These are phyloP conservation scores for Lachancea sp. DNA, from an alignment of 805 yeast genomes.

Conservation along the genomic window DNA sequence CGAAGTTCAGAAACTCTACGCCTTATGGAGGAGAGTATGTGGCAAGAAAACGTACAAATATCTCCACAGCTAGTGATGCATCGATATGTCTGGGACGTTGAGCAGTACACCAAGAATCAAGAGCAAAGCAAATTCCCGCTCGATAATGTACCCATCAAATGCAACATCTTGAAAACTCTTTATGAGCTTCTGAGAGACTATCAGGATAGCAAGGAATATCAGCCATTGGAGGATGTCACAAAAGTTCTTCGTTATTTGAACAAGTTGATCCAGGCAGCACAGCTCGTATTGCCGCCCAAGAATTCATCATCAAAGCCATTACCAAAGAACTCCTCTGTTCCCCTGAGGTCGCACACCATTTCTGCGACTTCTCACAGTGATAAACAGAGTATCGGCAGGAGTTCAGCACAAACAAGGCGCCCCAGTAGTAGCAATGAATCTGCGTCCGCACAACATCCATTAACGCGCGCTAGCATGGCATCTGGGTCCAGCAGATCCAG, in stretches of 20 bases:
- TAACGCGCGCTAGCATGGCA: too few species aligned
- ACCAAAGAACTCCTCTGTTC: neutral
- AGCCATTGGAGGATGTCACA: conserved; percentile 6
- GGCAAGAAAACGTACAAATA: conserved; percentile 11
- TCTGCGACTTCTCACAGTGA: neutral
- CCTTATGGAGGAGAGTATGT: conserved; percentile 13
- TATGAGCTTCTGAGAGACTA: conserved; percentile 11
- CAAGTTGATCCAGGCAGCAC: conserved; percentile 11
- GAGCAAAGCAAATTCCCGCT: conserved; percentile 13
- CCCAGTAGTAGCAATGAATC: too few species aligned
- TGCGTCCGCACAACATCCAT: too few species aligned
- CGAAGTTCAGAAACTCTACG: conserved; percentile 12
- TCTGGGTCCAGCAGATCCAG: conserved; percentile 5
- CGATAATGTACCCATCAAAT: conserved; percentile 16
- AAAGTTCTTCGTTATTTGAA: conserved; percentile 13
- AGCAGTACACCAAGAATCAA: conserved; percentile 4
- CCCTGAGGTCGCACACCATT: neutral
- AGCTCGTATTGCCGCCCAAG: too few species aligned
- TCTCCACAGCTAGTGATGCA: conserved; percentile 10
- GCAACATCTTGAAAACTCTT: conserved; percentile 14
- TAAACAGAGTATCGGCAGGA: neutral
- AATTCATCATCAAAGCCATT: too few species aligned
- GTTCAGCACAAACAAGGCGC: neutral
- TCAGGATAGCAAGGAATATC: conserved; percentile 2
- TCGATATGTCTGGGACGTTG: conserved; percentile 13